A percentile compares a stretch with the other conserved stretches of the same genome.
Evolutionary conservation across 805 yeast species (phyloP).

Genomic region (Teunomyces gatunensis): DNA sequence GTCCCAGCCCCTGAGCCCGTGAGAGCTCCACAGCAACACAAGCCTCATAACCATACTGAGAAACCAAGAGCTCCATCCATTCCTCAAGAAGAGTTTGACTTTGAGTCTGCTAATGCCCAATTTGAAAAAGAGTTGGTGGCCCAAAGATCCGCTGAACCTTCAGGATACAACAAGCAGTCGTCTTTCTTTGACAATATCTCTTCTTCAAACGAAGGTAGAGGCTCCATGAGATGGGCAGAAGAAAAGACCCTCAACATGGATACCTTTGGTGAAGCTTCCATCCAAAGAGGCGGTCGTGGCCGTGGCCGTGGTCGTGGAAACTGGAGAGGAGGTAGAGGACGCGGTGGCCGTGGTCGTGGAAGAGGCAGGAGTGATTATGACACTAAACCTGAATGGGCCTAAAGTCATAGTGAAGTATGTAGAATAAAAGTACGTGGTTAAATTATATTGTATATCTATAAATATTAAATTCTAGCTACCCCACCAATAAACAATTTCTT

Average conservation of each 20-base stretch:
- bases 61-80: slow-evolving; percentile 25
- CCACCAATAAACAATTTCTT: slow-evolving; percentile 28
- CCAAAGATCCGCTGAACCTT: slow-evolving; percentile 30
- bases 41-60: slow-evolving; percentile 14
- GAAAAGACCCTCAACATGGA: slow-evolving; percentile 74
- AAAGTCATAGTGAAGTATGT: background rate
- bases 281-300: slow-evolving; percentile 26
- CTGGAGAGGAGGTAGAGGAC: slow-evolving; percentile 17
- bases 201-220: slow-evolving; percentile 54
- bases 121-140: slow-evolving; percentile 51
- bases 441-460: background rate
- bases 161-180: slow-evolving; percentile 67
- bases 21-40: slow-evolving; percentile 12
- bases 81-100: slow-evolving; percentile 69
- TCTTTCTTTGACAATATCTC: slow-evolving; percentile 90
- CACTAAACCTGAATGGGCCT: slow-evolving; percentile 19
- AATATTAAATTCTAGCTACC: slow-evolving; percentile 18
- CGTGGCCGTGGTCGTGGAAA: slow-evolving; percentile 34
- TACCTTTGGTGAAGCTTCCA: slow-evolving; percentile 76
- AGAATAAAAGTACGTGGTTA: background rate
- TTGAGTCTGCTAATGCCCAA: slow-evolving; percentile 69
- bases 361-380: slow-evolving; percentile 19
- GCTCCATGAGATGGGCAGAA: slow-evolving; percentile 61
- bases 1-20: slow-evolving; percentile 9
- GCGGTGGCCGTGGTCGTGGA: slow-evolving; percentile 37